Evolutionary conservation across 148 eudicot species (phyloP), one percentile per base, ranked within the genome.

Genomic region (Nepenthes gracilis): DNA sequence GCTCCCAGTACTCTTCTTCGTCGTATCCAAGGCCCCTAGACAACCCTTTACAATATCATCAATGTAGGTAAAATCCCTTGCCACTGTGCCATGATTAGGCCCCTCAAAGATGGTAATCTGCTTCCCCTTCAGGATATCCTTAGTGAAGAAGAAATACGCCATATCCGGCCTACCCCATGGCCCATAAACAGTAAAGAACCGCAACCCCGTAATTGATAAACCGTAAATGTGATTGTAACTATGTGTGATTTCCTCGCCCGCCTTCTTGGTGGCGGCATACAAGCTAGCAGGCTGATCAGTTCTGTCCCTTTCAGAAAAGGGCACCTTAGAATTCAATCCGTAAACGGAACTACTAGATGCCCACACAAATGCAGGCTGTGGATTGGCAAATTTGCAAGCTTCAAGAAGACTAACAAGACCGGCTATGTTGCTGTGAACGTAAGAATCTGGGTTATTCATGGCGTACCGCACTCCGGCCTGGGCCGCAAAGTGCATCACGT

Each of bases 161-260:
- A 86, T 86, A 50, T 86, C 94, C 0, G 88, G 94, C 68, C 94
- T 68, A 1, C 94, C 94, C 94, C 94, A 86, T 1, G 94, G 94
- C 7, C 94, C 94, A 49, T 83, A 83, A 9, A 86, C 94, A 0
- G 88, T 86, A 64, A 86, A 86, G 50, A 86, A 86, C 35, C 94
- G 32, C 60, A 86, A 74, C 49, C 86, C 94, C 2, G 94, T 86
- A 35, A 86, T 65, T 0, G 88, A 83, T 6, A 86, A 58, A 52
- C 94, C 94, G 32, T 86, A 63, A 5, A 86, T 83, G 49, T 83
- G 88, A 71, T 86, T 86, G 66, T 86, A 86, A 62, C 78, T 75
- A 67, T 86, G 94, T 0, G 88, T 78, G 5, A 86, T 86, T 32
- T 77, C 94, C 47, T 86, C 94, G n/a, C 85, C 94, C 1, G 94